Evolutionary conservation across 257 asterid species (phyloP).

Genomic region (Nicotiana tomentosiformis): DNA sequence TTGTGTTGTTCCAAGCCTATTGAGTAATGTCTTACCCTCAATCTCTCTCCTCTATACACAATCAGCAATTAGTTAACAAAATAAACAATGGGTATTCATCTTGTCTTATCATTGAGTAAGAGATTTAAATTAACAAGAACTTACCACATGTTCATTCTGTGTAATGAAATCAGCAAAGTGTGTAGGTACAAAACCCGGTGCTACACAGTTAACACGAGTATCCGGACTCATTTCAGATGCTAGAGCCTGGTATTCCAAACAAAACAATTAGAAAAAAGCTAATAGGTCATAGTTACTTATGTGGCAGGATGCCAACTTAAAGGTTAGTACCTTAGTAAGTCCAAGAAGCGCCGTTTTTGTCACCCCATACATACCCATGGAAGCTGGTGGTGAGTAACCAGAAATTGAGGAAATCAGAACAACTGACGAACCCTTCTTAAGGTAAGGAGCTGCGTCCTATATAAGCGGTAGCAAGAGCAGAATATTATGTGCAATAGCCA

Average conservation of each 20-base stretch:
- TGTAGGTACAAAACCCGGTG: constrained; percentile 97
- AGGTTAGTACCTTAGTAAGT: constrained; percentile 64
- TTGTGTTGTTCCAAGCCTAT: constrained; percentile 67
- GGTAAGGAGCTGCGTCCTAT: constrained; percentile 83
- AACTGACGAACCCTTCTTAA: constrained; percentile 69
- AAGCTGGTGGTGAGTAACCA: constrained; percentile 51
- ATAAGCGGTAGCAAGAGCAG: not conserved
- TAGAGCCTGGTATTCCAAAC: constrained; percentile 46
- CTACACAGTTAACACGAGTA: constrained; percentile 89
- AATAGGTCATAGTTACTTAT: not conserved
- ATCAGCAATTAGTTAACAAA: not conserved
- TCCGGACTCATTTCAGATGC: constrained; percentile 90
- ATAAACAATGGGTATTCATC: not conserved
- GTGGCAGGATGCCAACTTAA: not conserved
- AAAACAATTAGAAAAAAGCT: not conserved
- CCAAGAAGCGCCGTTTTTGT: constrained; percentile 93
- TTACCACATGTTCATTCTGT: constrained; percentile 40
- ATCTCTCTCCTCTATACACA: constrained; percentile 45
- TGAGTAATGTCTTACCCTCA: constrained; percentile 58
- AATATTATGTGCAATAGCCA: not conserved
- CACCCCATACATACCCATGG: constrained; percentile 85
- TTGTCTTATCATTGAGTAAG: not conserved
- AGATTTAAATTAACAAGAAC: constrained; percentile 5
- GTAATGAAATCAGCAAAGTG: constrained; percentile 60
- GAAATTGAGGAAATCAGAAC: constrained; percentile 66